Evolutionary conservation across 2,329 filamentous ascomycete species (phyloP).

Genomic region (Westerdykella aurantiaca): DNA sequence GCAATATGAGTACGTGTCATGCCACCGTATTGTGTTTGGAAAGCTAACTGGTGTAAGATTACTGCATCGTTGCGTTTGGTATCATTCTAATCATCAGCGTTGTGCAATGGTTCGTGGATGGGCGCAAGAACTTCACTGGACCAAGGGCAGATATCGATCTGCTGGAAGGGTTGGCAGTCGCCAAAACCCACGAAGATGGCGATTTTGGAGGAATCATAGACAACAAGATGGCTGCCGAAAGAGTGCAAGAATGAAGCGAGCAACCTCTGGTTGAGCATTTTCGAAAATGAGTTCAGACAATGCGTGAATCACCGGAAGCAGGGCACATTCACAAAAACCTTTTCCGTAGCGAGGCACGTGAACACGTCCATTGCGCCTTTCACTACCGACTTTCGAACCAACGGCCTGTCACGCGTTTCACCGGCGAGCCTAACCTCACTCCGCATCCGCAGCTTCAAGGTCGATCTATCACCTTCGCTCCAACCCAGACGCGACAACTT

Average conservation of each 20-base stretch:
- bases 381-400: too few species aligned
- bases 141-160: slow-evolving; percentile 36
- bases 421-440: too few species aligned
- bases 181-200: slow-evolving; percentile 14
- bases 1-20: slow-evolving; percentile 57
- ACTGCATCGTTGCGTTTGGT: slow-evolving; percentile 53
- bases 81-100: slow-evolving; percentile 54
- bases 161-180: slow-evolving; percentile 39
- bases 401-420: too few species aligned
- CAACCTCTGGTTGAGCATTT: neutral
- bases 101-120: slow-evolving; percentile 56
- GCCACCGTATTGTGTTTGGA: neutral
- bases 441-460: too few species aligned
- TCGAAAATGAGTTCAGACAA: too few species aligned
- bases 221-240: neutral
- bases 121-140: slow-evolving; percentile 55
- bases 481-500: neutral
- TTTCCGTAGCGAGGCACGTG: too few species aligned
- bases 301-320: too few species aligned
- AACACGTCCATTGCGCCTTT: too few species aligned
- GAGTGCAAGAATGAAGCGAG: neutral
- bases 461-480: neutral
- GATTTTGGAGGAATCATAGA: neutral
- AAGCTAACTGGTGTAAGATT: slow-evolving; percentile 32
- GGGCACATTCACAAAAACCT: too few species aligned